Percentiles rank a stretch among this genome's conserved stretches.
Conservation (phyloP, 345 rosid genomes). For the Pistacia integerrima region DNA sequence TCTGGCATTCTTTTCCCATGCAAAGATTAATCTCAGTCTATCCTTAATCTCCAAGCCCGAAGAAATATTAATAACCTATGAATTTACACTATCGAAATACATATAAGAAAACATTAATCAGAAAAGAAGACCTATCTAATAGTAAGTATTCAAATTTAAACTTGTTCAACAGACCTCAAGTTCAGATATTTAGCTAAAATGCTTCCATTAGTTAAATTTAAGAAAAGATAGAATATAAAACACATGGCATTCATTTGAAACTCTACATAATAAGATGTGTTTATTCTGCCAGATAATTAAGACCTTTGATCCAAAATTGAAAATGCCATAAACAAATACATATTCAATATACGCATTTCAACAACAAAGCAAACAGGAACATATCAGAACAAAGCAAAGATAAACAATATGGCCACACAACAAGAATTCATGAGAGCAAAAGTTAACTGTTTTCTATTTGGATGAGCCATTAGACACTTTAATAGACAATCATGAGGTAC, state of each 20-base stretch:
- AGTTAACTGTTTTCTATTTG: conserved; percentile 3
- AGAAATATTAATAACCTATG: not conserved
- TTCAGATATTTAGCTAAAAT: not conserved
- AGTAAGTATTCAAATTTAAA: not conserved
- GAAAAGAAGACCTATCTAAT: not conserved
- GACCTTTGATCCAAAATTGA: not conserved
- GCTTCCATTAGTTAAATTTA: no score
- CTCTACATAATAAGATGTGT: not conserved
- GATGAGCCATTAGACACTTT: conserved; percentile 6
- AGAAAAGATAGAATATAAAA: not conserved
- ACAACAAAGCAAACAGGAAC: not conserved
- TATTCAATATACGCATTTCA: not conserved
- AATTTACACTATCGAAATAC: not conserved
- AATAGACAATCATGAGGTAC: not conserved
- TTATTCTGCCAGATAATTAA: not conserved
- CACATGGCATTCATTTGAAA: not conserved
- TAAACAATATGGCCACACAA: conserved; percentile 3
- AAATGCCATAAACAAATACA: not conserved
- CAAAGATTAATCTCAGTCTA: conserved; percentile 26
- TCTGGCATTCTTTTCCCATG: conserved; percentile 49
- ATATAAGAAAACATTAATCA: not conserved
- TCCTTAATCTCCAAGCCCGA: conserved; percentile 12
- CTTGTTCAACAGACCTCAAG: not conserved
- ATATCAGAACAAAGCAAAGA: not conserved
- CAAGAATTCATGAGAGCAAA: not conserved